These are phyloP conservation scores for Backusella morwellensis DNA, from an alignment of 192 early-diverging fungal species.

Conservation along the genomic window DNA sequence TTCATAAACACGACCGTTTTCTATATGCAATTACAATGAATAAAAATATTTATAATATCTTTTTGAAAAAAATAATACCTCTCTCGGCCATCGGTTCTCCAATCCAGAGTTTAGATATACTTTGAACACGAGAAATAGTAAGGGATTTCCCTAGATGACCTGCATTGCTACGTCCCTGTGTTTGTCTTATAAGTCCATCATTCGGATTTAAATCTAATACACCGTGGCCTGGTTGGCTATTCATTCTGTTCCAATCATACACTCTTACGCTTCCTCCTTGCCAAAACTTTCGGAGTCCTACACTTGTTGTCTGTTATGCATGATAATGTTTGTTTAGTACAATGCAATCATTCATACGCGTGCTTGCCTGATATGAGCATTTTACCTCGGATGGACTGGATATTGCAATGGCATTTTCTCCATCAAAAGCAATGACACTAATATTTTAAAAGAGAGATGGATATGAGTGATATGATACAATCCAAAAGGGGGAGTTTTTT, in stretches of 20 bases:
- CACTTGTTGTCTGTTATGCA: not conserved
- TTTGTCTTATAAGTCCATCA: not conserved
- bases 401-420: conserved; percentile 5
- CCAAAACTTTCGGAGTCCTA: conserved; percentile 25
- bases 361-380: not conserved
- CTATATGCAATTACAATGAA: conserved; percentile 5
- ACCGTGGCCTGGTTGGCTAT: not conserved
- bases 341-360: not conserved
- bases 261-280: conserved; percentile 39
- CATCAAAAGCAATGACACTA: not conserved
- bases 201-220: conserved; percentile 16
- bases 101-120: conserved; percentile 25
- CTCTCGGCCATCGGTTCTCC: conserved; percentile 33
- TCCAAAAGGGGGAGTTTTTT: not conserved
- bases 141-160: conserved; percentile 28
- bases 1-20: conserved; percentile 28
- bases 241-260: conserved; percentile 13
- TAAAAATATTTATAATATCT: not conserved
- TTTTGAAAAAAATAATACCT: conserved; percentile 15
- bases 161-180: conserved; percentile 23
- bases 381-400: conserved; percentile 25
- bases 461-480: not conserved
- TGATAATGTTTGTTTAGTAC: not conserved
- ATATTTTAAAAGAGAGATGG: not conserved
- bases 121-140: conserved; percentile 6